These are phyloP conservation scores for Cyclostephanos tholiformis DNA, from an alignment of 108 stramenopile species.

Conservation along the genomic window DNA sequence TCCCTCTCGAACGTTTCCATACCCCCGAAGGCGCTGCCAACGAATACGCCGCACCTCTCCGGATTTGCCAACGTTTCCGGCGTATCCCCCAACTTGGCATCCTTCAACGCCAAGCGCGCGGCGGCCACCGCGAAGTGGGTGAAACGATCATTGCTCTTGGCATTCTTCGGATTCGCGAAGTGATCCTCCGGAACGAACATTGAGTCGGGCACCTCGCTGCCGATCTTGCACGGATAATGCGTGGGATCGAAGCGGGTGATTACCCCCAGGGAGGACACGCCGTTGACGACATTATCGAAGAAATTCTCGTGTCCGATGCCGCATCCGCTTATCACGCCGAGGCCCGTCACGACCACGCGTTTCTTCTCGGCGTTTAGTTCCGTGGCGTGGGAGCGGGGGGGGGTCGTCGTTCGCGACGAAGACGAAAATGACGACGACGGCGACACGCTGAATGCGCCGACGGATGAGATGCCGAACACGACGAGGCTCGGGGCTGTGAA, in stretches of 20 bases:
- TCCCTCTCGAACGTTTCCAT: conserved; percentile 93
- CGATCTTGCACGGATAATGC: conserved; percentile 87
- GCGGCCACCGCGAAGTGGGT: conserved; percentile 97
- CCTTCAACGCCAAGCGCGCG: conserved; percentile 83
- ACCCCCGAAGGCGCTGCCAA: conserved; percentile 96
- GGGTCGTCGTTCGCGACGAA: conserved; percentile 27
- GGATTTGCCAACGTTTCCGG: conserved; percentile 79
- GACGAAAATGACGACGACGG: conserved; percentile 16
- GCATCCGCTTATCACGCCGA: conserved; percentile 91
- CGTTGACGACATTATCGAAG: conserved; percentile 76
- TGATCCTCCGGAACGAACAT: conserved; percentile 88
- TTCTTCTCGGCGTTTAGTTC: conserved; percentile 34
- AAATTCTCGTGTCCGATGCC: conserved; percentile 88
- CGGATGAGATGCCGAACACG: conserved; percentile 8
- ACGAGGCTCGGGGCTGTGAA: conserved; percentile 3
- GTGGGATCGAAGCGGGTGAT: conserved; percentile 84
- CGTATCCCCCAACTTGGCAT: conserved; percentile 82
- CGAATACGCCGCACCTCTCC: conserved; percentile 89
- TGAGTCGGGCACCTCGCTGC: conserved; percentile 81
- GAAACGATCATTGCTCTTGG: conserved; percentile 90
- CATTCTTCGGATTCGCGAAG: conserved; percentile 88
- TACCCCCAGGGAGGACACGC: conserved; percentile 70
- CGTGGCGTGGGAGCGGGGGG: conserved; percentile 16
- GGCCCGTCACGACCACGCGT: conserved; percentile 93
- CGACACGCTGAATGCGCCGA: conserved; percentile 1